Percentiles rank a stretch among this genome's conserved stretches.
phyloP scores from a whole-genome alignment of 2,329 filamentous ascomycete genomes.

The Fusarium sp. region DNA sequence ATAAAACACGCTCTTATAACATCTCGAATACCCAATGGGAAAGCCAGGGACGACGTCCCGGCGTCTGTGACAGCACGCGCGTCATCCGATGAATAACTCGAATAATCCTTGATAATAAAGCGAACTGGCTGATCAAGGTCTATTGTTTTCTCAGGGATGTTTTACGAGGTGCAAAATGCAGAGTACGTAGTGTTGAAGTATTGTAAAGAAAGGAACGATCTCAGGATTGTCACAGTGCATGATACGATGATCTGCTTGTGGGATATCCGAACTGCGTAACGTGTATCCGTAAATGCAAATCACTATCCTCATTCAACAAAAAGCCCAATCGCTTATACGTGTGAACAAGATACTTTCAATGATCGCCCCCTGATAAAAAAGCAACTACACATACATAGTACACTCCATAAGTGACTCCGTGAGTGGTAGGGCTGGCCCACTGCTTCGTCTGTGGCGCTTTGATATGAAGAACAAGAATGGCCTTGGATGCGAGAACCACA shows the following conservation, averaged over 20 bases:
- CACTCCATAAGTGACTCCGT: no score
- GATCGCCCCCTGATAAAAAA: constrained; percentile 19
- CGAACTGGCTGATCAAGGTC: not conserved
- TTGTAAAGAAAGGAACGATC: no score
- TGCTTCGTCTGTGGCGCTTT: not conserved
- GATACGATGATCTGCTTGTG: not conserved
- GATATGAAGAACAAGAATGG: not conserved
- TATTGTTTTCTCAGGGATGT: not conserved
- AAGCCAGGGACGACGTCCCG: not conserved
- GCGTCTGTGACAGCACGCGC: no score
- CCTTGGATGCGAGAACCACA: constrained; percentile 29
- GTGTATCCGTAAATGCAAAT: not conserved
- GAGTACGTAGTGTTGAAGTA: not conserved
- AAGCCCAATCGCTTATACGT: not conserved
- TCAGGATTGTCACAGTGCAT: not conserved
- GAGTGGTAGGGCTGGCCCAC: constrained; percentile 27
- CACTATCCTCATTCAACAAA: not conserved
- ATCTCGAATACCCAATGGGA: not conserved
- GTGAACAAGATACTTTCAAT: not conserved
- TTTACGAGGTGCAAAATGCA: not conserved
- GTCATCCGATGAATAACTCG: not conserved
- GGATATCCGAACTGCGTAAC: not conserved
- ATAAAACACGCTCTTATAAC: not conserved
- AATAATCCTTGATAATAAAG: not conserved
- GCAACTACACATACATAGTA: not conserved